These are phyloP conservation scores for Auriscalpium orientale DNA, from an alignment of 768 basidiomycete species.

Conservation along the genomic window DNA sequence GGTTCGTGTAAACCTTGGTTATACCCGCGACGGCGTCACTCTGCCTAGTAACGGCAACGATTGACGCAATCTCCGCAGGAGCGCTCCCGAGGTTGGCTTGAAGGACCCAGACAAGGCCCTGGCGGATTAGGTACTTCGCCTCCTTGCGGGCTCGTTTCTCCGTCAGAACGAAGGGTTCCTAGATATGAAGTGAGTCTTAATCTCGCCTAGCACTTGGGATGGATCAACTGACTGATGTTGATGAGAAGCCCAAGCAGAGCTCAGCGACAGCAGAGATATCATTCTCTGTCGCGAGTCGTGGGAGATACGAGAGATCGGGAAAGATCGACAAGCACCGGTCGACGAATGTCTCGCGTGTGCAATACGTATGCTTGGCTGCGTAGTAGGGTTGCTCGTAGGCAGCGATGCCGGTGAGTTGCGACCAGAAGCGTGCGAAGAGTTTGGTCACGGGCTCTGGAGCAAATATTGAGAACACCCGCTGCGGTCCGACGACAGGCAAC, in stretches of 20 bases:
- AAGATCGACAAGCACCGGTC: conserved; percentile 1
- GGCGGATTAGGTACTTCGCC: conserved; percentile 40
- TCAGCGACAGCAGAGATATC: conserved; percentile 31
- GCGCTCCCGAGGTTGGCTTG: conserved; percentile 27
- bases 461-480: conserved; percentile 61
- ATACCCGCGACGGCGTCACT: conserved; percentile 51
- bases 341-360: conserved; percentile 36
- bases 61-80: conserved; percentile 43
- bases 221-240: conserved; percentile 41
- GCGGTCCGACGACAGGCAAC: conserved; percentile 22
- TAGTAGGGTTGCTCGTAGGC: conserved; percentile 45
- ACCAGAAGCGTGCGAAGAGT: conserved; percentile 45
- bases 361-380: conserved; percentile 48
- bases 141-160: conserved; percentile 37
- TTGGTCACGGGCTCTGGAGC: conserved; percentile 39
- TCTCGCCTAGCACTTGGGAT: not conserved
- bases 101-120: conserved; percentile 54
- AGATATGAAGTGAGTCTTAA: not conserved
- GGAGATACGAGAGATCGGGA: conserved; percentile 22
- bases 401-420: conserved; percentile 33
- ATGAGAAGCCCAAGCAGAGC: conserved; percentile 51
- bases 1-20: conserved; percentile 64
- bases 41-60: conserved; percentile 63
- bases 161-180: conserved; percentile 52
- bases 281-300: conserved; percentile 36